A percentile compares a stretch with the other conserved stretches of the same genome.
phyloP scores from a whole-genome alignment of 1,284 basidiomycete species.

The Microbotryum lychnidis-dioicae region DNA sequence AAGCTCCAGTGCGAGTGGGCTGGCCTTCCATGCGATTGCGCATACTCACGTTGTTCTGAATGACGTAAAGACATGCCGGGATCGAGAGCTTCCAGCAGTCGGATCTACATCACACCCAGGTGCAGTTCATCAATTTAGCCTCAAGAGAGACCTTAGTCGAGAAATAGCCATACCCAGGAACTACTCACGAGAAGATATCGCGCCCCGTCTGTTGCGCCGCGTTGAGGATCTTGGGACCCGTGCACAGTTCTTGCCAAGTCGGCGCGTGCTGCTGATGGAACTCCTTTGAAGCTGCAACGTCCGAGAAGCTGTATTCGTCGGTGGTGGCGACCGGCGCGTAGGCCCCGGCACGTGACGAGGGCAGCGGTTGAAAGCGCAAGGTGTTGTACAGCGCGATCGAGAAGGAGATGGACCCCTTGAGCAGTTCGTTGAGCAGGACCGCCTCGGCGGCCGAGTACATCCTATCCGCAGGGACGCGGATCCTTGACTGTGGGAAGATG shows the following conservation, averaged over 20 bases:
- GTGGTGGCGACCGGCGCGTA: slow-evolving; percentile 8
- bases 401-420: slow-evolving; percentile 82
- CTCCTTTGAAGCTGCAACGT: not conserved
- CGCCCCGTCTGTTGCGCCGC: slow-evolving; percentile 7
- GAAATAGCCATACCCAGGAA: too few species aligned
- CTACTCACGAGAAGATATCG: slow-evolving; percentile 29
- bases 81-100: slow-evolving; percentile 97
- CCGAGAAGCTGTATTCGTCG: slow-evolving; percentile 2
- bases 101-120: slow-evolving; percentile 52
- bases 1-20: too few species aligned
- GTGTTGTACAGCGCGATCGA: slow-evolving; percentile 50
- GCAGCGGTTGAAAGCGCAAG: slow-evolving; percentile 1
- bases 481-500: slow-evolving; percentile 36
- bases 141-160: not conserved
- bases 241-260: not conserved
- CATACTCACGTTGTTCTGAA: slow-evolving; percentile 67
- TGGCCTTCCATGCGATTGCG: not conserved
- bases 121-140: not conserved
- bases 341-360: not conserved
- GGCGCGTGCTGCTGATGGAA: not conserved
- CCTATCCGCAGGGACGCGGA: slow-evolving; percentile 29
- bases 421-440: slow-evolving; percentile 82
- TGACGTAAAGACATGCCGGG: slow-evolving; percentile 89
- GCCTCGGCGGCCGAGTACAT: slow-evolving; percentile 85
- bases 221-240: not conserved